These are phyloP conservation scores for Cyberlindnera euphorbiiphila DNA, from an alignment of 805 yeast genomes.

Conservation along the genomic window DNA sequence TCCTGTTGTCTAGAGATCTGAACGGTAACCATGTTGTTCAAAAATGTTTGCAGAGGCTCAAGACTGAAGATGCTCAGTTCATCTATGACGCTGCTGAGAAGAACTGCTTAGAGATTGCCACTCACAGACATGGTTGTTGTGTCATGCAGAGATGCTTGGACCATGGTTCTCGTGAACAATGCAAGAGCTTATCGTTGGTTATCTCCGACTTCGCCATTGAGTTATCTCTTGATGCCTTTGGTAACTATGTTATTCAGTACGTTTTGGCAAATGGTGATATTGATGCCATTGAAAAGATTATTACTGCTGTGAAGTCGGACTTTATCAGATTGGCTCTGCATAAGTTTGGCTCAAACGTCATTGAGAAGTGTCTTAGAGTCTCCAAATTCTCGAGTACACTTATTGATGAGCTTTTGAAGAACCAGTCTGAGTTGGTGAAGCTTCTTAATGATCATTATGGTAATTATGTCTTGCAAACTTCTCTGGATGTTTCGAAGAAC, in stretches of 20 bases:
- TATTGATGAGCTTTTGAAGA: conserved; percentile 44
- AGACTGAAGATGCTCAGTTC: conserved; percentile 71
- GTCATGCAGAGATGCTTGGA: conserved; percentile 94
- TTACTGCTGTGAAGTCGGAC: conserved; percentile 31
- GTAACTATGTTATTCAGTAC: conserved; percentile 95
- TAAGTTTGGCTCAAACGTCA: conserved; percentile 91
- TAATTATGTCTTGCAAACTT: conserved; percentile 91
- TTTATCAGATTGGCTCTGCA: conserved; percentile 61
- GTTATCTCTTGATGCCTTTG: conserved; percentile 88
- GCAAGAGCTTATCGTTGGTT: conserved; percentile 58
- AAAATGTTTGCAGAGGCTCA: conserved; percentile 75
- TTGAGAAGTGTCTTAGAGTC: conserved; percentile 76
- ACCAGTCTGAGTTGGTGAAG: conserved; percentile 35
- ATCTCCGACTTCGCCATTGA: conserved; percentile 66
- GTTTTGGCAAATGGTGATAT: conserved; percentile 51
- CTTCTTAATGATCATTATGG: conserved; percentile 89
- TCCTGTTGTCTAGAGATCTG: conserved; percentile 76
- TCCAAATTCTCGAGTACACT: conserved; percentile 43
- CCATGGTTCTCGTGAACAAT: conserved; percentile 72
- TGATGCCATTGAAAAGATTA: conserved; percentile 32
- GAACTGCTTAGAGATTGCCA: conserved; percentile 77
- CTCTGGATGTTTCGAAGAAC: conserved; percentile 55
- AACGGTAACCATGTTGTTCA: conserved; percentile 98
- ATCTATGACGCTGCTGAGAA: conserved; percentile 80
- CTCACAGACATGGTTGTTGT: conserved; percentile 97